Evolutionary conservation across 1,139 yeast genomes (phyloP).

Genomic region (Martiniozyma asiatica): DNA sequence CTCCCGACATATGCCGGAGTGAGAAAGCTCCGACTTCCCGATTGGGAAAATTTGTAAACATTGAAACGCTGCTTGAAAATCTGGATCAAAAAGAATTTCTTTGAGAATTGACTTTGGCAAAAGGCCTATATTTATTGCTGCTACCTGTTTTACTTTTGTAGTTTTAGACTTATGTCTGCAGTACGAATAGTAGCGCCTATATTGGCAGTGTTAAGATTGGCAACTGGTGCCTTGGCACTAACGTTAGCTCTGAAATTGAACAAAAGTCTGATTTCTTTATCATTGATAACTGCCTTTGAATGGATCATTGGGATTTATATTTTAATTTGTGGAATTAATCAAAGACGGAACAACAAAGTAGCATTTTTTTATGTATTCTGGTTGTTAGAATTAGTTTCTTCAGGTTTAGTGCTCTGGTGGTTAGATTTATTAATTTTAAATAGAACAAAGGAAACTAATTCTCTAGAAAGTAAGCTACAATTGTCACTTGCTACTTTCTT

Average conservation of each 20-base stretch:
- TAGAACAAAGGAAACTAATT: background rate
- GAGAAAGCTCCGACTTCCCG: background rate
- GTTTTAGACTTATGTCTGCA: background rate
- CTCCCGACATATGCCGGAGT: no score
- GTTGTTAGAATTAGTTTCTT: background rate
- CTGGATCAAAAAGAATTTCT: no score
- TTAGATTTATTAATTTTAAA: background rate
- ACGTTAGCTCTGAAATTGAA: background rate
- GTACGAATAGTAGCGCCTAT: background rate
- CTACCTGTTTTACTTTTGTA: background rate
- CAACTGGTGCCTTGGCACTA: constrained; percentile 1
- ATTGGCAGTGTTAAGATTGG: constrained; percentile 1
- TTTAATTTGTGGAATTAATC: background rate
- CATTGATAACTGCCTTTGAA: constrained; percentile 1
- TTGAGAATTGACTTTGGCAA: background rate
- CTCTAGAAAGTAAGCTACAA: background rate
- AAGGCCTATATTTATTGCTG: background rate
- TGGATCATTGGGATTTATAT: constrained; percentile 1
- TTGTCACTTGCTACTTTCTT: background rate
- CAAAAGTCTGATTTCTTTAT: background rate
- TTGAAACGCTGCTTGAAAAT: background rate
- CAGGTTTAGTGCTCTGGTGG: background rate
- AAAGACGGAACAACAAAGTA: background rate
- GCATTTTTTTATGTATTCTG: background rate
- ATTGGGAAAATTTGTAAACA: constrained; percentile 3